Evolutionary conservation across 345 rosid species (phyloP), one percentile per base, ranked within the genome.

Genomic region (Hibiscus syriacus): DNA sequence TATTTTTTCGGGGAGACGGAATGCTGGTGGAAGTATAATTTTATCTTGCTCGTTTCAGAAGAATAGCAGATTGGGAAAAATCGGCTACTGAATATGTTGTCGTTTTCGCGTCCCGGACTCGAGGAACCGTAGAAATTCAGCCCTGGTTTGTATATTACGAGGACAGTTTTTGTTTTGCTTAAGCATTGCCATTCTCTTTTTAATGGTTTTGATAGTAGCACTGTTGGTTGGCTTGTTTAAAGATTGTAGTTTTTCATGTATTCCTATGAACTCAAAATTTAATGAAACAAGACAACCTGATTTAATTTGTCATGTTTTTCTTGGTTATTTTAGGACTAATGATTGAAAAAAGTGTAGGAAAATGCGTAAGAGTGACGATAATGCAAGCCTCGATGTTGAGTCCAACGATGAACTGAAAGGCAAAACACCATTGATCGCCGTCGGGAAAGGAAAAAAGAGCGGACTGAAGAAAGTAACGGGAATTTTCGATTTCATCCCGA

Each of bases 401-500:
- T 72, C 89, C 0, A 80, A 82, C 70, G 77, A 81, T 1, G 85
- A 4, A 3, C 43, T 70, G 1, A 83, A 82, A 65, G 80, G 85
- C 55, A 76, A 81, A 67, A 83, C 80, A 2, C 81, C 86, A 27
- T 76, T 78, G 19, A 55, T 80, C 6, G 78, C 77, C 16, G 48
- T 46, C 8, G 55, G 75, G 12, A 72, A 60, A 22, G 52, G 48
- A 0, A 55, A 29, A 32, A 72, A 74, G 6, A 77, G 75, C 1
- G 84, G 86, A 29, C 46, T 36, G 69, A 76, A 80, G 68, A 90
- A 78, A 68, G 96, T 88, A 6, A 55, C 88, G 25, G 92, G 87
- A 20, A 78, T 92, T 34, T 77, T 86, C 45, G 97, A 92, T 79
- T 75, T 90, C 73, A 46, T 92, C 69, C 59, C 88, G 22, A 87